Conservation (phyloP, 306 rosid genomes). For the Lotus japonicus region DNA sequence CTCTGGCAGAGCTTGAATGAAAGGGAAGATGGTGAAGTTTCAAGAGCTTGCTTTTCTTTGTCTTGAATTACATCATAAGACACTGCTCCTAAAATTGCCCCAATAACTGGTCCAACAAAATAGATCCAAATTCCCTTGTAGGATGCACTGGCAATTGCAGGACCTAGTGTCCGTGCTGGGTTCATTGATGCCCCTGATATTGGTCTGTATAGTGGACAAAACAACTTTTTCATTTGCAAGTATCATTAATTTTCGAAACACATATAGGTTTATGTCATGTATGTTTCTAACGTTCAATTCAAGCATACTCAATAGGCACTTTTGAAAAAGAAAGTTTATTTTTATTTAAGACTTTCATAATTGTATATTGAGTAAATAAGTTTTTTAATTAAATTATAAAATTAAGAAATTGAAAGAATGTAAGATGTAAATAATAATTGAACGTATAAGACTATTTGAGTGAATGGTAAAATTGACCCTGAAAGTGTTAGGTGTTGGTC, state of each 20-base stretch:
- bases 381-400: no score
- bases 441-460: no score
- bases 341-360: no score
- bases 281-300: no score
- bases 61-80: conserved; percentile 48
- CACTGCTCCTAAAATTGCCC: conserved; percentile 66
- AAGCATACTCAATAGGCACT: no score
- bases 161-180: conserved; percentile 82
- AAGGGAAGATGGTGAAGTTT: conserved; percentile 16
- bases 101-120: conserved; percentile 53
- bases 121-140: conserved; percentile 73
- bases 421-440: no score
- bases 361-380: no score
- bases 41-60: conserved; percentile 20
- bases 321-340: no score
- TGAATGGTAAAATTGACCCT: no score
- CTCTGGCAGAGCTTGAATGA: conserved; percentile 27
- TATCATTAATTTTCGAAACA: neutral
- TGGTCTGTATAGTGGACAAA: conserved; percentile 40
- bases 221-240: neutral
- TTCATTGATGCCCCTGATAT: conserved; percentile 92
- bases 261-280: no score
- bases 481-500: no score
- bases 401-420: no score
- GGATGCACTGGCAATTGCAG: conserved; percentile 58